phyloP scores from a whole-genome alignment of 306 rosid species.

The Biancaea sappan region DNA sequence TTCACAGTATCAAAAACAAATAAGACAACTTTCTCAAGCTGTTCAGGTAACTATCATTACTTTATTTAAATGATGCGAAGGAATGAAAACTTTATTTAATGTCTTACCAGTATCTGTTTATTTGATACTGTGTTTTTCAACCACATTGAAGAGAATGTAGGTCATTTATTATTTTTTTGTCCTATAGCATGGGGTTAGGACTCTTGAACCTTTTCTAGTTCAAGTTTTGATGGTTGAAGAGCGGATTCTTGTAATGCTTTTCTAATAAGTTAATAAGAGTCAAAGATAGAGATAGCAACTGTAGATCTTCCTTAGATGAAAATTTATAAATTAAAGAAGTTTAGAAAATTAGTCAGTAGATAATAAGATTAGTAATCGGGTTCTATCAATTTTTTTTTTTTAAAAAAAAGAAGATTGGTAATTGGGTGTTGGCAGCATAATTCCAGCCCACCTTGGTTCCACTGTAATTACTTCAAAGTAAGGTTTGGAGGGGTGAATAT shows the following conservation, averaged over 20 bases:
- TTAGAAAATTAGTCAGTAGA: neutral
- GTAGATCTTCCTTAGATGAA: neutral
- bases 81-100: neutral
- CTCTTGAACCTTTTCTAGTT: neutral
- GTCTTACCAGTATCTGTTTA: neutral
- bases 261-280: neutral
- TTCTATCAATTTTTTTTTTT: no score
- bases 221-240: neutral
- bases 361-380: neutral
- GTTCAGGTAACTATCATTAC: neutral
- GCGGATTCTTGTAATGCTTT: neutral
- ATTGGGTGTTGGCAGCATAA: neutral
- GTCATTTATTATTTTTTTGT: neutral
- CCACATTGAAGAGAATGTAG: neutral
- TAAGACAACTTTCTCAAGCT: constrained; percentile 5
- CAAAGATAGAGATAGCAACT: neutral
- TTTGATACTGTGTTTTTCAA: neutral
- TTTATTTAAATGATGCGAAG: neutral
- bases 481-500: neutral
- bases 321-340: neutral
- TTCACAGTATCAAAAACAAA: neutral
- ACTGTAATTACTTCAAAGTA: neutral
- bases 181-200: neutral
- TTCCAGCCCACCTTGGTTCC: neutral
- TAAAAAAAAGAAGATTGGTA: no score